Evolutionary conservation across 306 rosid species (phyloP).

Genomic region (Sophora flavescens): DNA sequence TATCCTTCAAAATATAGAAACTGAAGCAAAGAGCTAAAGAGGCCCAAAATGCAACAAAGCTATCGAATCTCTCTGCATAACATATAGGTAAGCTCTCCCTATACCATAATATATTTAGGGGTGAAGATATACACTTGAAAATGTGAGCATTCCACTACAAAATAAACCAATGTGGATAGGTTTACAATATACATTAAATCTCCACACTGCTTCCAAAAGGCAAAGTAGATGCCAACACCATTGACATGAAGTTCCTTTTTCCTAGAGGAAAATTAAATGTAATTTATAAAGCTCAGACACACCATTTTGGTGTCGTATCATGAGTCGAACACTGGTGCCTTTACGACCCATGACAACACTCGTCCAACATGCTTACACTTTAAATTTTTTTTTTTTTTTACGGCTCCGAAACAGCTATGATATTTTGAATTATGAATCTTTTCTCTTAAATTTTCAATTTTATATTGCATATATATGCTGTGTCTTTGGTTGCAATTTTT

Average conservation of each 20-base stretch:
- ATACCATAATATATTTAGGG: not conserved
- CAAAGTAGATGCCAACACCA: slow-evolving; percentile 18
- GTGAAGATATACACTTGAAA: not conserved
- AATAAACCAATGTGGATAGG: not conserved
- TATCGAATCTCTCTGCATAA: not conserved
- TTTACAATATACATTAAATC: slow-evolving; percentile 7
- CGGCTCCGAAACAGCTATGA: not conserved
- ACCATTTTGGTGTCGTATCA: not conserved
- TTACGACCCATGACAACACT: not conserved
- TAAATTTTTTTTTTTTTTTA: no score
- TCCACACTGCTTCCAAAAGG: not conserved
- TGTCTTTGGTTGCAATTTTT: not conserved
- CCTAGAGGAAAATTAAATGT: not conserved
- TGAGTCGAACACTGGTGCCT: not conserved
- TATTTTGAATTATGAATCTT: not conserved
- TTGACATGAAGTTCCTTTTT: not conserved
- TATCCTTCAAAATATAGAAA: slow-evolving; percentile 22
- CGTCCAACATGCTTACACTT: not conserved
- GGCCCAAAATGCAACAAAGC: slow-evolving; percentile 10
- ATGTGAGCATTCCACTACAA: not conserved
- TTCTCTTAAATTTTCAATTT: not conserved
- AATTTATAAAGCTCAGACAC: not conserved
- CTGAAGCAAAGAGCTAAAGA: not conserved
- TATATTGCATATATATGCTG: not conserved
- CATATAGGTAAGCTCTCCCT: not conserved